Evolutionary conservation across 495 filamentous ascomycete genomes (phyloP).

Genomic region (Letharia lupina): DNA sequence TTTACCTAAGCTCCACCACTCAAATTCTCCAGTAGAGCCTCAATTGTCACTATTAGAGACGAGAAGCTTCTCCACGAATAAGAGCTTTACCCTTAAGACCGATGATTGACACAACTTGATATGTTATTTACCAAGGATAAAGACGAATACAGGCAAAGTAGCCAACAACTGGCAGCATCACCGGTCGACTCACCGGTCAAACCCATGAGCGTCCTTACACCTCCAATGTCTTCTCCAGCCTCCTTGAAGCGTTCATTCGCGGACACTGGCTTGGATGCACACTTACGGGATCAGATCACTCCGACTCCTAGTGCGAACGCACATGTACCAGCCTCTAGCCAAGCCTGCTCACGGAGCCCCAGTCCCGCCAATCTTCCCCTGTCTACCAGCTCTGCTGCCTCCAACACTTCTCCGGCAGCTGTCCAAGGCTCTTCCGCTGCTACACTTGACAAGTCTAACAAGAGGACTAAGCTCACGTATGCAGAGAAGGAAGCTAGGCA

Average conservation of each 20-base stretch:
- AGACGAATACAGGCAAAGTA: too few species aligned
- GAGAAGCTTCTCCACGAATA: not conserved
- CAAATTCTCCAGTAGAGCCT: slow-evolving; percentile 1
- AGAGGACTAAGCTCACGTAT: slow-evolving; percentile 46
- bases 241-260: slow-evolving; percentile 22
- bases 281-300: not conserved
- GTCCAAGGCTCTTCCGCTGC: slow-evolving; percentile 5
- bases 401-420: not conserved
- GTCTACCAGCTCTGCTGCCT: not conserved
- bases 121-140: too few species aligned
- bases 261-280: slow-evolving; percentile 25
- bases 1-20: not conserved
- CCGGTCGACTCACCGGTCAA: not conserved
- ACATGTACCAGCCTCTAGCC: not conserved
- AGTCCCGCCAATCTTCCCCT: not conserved
- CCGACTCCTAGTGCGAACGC: not conserved
- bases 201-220: slow-evolving; percentile 20
- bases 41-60: not conserved
- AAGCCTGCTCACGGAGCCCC: not conserved
- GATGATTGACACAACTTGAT: not conserved
- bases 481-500: slow-evolving; percentile 47
- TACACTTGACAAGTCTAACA: slow-evolving; percentile 26
- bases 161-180: not conserved
- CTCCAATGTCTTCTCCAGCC: slow-evolving; percentile 22
- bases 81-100: not conserved